Percentiles rank a stretch among this genome's conserved stretches.
Conservation (phyloP, 2,329 filamentous ascomycete species). For the Aspergillus pseudoviridinutans region DNA sequence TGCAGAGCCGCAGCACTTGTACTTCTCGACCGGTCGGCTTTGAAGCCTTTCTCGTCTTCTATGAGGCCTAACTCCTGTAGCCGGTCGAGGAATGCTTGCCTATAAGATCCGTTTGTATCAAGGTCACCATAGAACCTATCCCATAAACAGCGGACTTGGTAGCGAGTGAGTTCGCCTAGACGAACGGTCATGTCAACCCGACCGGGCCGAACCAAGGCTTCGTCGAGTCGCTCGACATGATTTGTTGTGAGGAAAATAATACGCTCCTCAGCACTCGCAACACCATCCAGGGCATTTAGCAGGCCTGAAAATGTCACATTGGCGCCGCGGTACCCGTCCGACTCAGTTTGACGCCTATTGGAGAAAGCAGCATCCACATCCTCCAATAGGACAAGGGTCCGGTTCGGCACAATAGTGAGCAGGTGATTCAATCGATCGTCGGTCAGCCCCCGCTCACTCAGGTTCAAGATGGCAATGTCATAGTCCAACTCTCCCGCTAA, state of each 20-base stretch:
- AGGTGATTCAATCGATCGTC: constrained; percentile 85
- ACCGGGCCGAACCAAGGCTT: constrained; percentile 83
- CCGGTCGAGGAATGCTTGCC: constrained; percentile 65
- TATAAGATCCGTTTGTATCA: constrained; percentile 60
- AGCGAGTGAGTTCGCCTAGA: constrained; percentile 79
- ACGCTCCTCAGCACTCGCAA: constrained; percentile 91
- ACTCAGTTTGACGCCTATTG: constrained; percentile 71
- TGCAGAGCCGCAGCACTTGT: constrained; percentile 91
- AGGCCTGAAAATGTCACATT: constrained; percentile 93
- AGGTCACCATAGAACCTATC: constrained; percentile 89
- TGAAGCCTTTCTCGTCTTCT: constrained; percentile 50
- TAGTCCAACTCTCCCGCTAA: constrained; percentile 90
- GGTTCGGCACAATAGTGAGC: constrained; percentile 76
- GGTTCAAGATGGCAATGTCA: constrained; percentile 85
- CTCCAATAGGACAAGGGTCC: constrained; percentile 79
- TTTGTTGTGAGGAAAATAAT: constrained; percentile 95
- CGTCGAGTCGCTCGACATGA: constrained; percentile 82
- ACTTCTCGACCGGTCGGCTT: constrained; percentile 44
- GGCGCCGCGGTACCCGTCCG: constrained; percentile 79
- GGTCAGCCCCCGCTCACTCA: constrained; percentile 84
- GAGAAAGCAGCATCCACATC: constrained; percentile 89
- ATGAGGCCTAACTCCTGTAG: constrained; percentile 69
- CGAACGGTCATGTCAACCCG: constrained; percentile 90
- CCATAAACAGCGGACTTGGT: constrained; percentile 86
- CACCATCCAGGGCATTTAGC: constrained; percentile 79